A percentile compares a stretch with the other conserved stretches of the same genome.
These are phyloP conservation scores for Paecilomyces variotii DNA, from an alignment of 2,329 filamentous ascomycete species.

Conservation along the genomic window DNA sequence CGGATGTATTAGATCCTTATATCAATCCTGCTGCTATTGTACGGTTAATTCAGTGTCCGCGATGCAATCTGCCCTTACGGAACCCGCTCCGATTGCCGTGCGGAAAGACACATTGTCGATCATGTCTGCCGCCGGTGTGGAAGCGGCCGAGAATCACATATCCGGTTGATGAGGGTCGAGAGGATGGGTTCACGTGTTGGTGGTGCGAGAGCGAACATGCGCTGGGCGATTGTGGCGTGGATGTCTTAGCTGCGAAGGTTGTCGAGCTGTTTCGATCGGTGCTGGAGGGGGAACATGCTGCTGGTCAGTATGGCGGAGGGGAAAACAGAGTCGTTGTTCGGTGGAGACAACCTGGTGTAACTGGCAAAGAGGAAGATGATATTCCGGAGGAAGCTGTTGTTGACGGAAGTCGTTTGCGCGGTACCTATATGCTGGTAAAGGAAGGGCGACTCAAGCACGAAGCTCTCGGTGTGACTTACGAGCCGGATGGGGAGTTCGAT, in stretches of 20 bases:
- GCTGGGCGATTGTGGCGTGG: conserved; percentile 64
- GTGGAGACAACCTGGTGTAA: conserved; percentile 22
- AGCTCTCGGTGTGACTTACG: conserved; percentile 47
- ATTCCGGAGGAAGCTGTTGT: conserved; percentile 25
- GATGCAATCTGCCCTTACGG: conserved; percentile 61
- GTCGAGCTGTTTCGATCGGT: conserved; percentile 48
- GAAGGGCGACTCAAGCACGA: conserved; percentile 52
- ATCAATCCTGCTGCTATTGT: conserved; percentile 47
- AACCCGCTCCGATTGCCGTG: conserved; percentile 72
- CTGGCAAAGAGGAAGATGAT: conserved; percentile 3
- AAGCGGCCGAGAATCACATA: conserved; percentile 66
- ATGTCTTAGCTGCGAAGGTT: conserved; percentile 70
- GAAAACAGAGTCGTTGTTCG: conserved; percentile 26
- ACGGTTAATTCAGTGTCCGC: conserved; percentile 67
- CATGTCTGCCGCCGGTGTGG: conserved; percentile 62
- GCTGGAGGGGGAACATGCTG: conserved; percentile 7
- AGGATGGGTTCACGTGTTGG: conserved; percentile 67
- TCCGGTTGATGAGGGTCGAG: conserved; percentile 58
- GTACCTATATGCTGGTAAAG: conserved; percentile 59
- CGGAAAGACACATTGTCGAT: conserved; percentile 66
- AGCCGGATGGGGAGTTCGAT: conserved; percentile 5
- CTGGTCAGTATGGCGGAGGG: conserved; percentile 1
- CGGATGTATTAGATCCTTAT: not conserved
- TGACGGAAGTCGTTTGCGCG: conserved; percentile 53
- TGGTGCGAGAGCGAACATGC: conserved; percentile 56